Evolutionary conservation across 164 flowering plant genomes (phyloP).

Genomic region (Magnolia sinica): DNA sequence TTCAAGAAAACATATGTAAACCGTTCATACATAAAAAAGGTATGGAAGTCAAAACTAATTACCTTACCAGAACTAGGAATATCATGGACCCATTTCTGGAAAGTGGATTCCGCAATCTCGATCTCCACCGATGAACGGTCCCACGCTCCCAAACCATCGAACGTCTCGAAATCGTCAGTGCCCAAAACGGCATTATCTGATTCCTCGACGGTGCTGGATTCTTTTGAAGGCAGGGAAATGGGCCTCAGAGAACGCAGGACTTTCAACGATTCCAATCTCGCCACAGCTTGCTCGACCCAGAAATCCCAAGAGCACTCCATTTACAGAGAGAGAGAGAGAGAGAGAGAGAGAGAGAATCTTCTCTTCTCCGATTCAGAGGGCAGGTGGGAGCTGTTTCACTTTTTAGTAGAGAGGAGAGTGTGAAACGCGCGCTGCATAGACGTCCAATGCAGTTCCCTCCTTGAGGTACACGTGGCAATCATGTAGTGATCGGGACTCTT

Average conservation of each 20-base stretch:
- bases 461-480: too few species aligned
- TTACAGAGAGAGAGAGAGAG: too few species aligned
- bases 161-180: constrained; percentile 16
- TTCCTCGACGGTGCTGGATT: constrained; percentile 1
- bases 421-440: too few species aligned
- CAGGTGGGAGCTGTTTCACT: too few species aligned
- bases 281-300: constrained; percentile 67
- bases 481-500: too few species aligned
- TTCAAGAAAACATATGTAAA: too few species aligned
- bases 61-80: constrained; percentile 23
- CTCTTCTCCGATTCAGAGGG: too few species aligned
- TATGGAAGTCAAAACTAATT: not conserved
- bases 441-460: too few species aligned
- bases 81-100: constrained; percentile 29
- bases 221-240: constrained; percentile 29
- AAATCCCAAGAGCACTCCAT: constrained; percentile 50
- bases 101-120: constrained; percentile 28
- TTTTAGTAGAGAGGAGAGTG: too few species aligned
- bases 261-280: constrained; percentile 48
- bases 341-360: too few species aligned
- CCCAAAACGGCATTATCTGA: not conserved
- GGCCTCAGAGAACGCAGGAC: constrained; percentile 76
- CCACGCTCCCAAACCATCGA: constrained; percentile 23
- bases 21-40: not conserved
- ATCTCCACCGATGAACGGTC: constrained; percentile 33